These are phyloP conservation scores for Zygoascus meyerae DNA, from an alignment of 1,139 yeast species.

Conservation along the genomic window DNA sequence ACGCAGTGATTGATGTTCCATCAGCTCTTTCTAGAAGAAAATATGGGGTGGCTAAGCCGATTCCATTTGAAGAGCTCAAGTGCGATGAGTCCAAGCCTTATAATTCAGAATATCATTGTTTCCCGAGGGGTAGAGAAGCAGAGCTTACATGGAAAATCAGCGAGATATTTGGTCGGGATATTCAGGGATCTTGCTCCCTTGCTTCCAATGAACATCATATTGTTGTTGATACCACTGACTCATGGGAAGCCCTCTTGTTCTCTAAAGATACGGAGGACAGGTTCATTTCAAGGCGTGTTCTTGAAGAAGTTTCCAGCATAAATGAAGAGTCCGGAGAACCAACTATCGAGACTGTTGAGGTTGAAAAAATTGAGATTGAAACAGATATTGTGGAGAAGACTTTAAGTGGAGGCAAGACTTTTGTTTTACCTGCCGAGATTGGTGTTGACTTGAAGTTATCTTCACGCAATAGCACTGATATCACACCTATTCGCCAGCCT, in stretches of 20 bases:
- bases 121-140: slow-evolving; percentile 59
- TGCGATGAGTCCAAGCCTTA: slow-evolving; percentile 62
- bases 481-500: slow-evolving; percentile 41
- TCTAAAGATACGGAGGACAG: slow-evolving; percentile 6
- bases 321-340: no score
- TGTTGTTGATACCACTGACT: slow-evolving; percentile 27
- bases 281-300: no score
- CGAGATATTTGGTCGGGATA: slow-evolving; percentile 62
- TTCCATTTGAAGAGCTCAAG: slow-evolving; percentile 56
- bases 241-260: slow-evolving; percentile 22
- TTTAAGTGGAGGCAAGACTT: slow-evolving; percentile 9
- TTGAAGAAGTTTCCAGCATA: no score
- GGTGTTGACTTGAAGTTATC: slow-evolving; percentile 36
- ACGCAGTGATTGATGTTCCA: slow-evolving; percentile 67
- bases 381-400: not conserved
- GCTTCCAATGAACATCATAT: slow-evolving; percentile 25
- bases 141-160: slow-evolving; percentile 49
- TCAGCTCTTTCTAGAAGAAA: slow-evolving; percentile 56
- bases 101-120: slow-evolving; percentile 62
- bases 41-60: slow-evolving; percentile 77
- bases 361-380: not conserved
- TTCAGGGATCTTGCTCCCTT: slow-evolving; percentile 59
- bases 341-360: slow-evolving; percentile 2
- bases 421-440: slow-evolving; percentile 23
- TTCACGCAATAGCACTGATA: slow-evolving; percentile 32